Conservation (phyloP, 306 rosid genomes). For the Medicago truncatula region MtrunA17r5.0-ANR NC_053045.1:62750001-62750500, state of each 20-base stretch:
- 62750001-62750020: constrained; percentile 26
- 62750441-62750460: too few species aligned
- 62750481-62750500: too few species aligned
- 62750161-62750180: background rate
- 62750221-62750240: constrained; percentile 72
- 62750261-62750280: constrained; percentile 27
- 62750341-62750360: background rate
- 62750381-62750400: constrained; percentile 18
- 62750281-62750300: background rate
- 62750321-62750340: background rate
- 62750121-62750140: constrained; percentile 47
- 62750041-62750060: constrained; percentile 53
- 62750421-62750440: background rate
- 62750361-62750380: background rate
- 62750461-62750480: too few species aligned
- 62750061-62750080: constrained; percentile 84
- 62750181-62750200: background rate
- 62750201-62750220: constrained; percentile 74
- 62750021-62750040: constrained; percentile 47
- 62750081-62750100: constrained; percentile 75
- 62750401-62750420: constrained; percentile 2
- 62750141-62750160: constrained; percentile 10
- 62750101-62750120: constrained; percentile 77
- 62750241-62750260: constrained; percentile 62
- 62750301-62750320: background rate